These are phyloP conservation scores for Lecanoromycetidae sp. DNA, from an alignment of 2,329 filamentous ascomycete genomes.

Conservation along the genomic window DNA sequence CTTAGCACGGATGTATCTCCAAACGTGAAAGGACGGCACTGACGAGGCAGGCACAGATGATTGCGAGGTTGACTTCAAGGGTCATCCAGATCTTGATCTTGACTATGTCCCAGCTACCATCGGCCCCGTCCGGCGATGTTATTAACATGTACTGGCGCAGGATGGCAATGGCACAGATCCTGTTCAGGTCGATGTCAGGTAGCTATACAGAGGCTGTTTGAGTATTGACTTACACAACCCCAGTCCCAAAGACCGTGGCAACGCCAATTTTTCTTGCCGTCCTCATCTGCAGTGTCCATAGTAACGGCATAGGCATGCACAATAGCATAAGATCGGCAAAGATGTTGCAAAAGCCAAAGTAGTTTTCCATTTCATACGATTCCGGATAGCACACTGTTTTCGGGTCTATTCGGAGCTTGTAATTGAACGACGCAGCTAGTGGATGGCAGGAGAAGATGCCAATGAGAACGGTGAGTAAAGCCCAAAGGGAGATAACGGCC, in stretches of 20 bases:
- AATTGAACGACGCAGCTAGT: neutral
- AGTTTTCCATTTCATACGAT: neutral
- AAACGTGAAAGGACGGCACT: too few relatives aligned
- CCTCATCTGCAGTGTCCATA: slow-evolving; percentile 8
- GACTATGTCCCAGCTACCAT: neutral
- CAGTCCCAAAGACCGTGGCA: slow-evolving; percentile 3
- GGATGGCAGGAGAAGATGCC: slow-evolving; percentile 8
- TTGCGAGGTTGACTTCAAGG: slow-evolving; percentile 11
- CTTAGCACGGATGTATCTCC: too few relatives aligned
- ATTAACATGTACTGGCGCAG: slow-evolving; percentile 1
- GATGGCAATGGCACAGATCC: slow-evolving; percentile 1
- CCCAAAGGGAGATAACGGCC: neutral
- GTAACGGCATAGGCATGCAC: slow-evolving; percentile 8
- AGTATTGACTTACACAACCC: slow-evolving; percentile 4
- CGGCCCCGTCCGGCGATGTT: neutral
- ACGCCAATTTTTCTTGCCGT: slow-evolving; percentile 7
- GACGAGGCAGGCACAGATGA: slow-evolving; percentile 10
- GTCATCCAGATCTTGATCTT: slow-evolving; percentile 6
- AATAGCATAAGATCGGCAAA: slow-evolving; percentile 7
- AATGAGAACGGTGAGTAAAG: neutral
- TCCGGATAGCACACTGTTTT: neutral
- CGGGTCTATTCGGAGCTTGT: neutral
- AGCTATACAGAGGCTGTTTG: neutral
- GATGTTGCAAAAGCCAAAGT: slow-evolving; percentile 6
- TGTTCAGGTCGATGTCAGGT: neutral